Evolutionary conservation across 2,329 filamentous ascomycete genomes (phyloP).

Genomic region (Fusarium agapanthi): DNA sequence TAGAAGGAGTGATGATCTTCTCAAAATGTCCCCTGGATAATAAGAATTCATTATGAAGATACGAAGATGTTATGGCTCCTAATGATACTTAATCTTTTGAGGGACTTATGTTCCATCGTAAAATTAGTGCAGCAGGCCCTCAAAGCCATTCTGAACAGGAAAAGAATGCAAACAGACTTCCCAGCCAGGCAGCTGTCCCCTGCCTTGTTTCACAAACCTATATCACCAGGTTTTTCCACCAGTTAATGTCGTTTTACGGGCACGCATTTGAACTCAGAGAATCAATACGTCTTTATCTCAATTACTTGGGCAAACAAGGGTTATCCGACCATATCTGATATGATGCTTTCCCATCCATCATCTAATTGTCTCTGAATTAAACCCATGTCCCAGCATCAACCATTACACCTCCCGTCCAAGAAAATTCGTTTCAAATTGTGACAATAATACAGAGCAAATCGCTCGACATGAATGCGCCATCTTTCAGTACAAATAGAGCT

Average conservation of each 20-base stretch:
- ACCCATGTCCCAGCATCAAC: constrained; percentile 42
- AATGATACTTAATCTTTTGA: neutral
- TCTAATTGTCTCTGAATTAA: constrained; percentile 44
- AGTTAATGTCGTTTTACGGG: neutral
- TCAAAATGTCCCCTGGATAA: neutral
- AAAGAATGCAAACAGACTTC: neutral
- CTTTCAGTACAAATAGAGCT: constrained; percentile 17
- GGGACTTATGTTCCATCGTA: neutral
- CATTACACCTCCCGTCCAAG: constrained; percentile 48
- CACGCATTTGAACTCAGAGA: neutral
- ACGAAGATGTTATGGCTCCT: neutral
- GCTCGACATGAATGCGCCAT: constrained; percentile 40
- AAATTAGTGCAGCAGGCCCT: neutral
- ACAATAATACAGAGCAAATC: constrained; percentile 45
- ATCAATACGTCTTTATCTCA: constrained; percentile 13
- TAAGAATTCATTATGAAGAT: neutral
- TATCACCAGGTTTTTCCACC: neutral
- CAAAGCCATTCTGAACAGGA: neutral
- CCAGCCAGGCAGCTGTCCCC: neutral
- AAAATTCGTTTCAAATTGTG: constrained; percentile 47
- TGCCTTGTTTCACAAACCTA: neutral
- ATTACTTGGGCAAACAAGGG: constrained; percentile 32
- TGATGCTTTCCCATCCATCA: constrained; percentile 39
- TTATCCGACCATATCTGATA: constrained; percentile 39
- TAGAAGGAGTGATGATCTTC: neutral